A percentile compares a stretch with the other conserved stretches of the same genome.
Conservation (phyloP, 495 filamentous ascomycete genomes). For the Corynascus novoguineensis region DNA sequence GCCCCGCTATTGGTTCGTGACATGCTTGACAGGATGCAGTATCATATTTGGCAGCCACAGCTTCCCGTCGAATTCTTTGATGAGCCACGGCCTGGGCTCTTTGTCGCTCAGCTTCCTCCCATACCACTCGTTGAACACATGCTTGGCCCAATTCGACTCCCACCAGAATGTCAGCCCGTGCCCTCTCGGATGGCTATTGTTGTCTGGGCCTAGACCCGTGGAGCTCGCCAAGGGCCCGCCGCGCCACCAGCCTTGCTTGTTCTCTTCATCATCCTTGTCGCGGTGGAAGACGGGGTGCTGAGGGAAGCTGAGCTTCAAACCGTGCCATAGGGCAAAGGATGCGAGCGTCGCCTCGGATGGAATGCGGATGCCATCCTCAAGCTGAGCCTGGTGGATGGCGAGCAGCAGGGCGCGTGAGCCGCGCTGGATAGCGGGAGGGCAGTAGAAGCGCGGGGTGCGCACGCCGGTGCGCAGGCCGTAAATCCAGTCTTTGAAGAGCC, state of each 20-base stretch:
- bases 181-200: slow-evolving; percentile 21
- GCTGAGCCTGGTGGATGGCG: slow-evolving; percentile 30
- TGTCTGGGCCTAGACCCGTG: slow-evolving; percentile 25
- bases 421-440: slow-evolving; percentile 33
- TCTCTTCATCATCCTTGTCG: slow-evolving; percentile 17
- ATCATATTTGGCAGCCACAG: slow-evolving; percentile 29
- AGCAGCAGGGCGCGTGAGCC: slow-evolving; percentile 24
- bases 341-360: slow-evolving; percentile 37
- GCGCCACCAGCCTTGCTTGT: slow-evolving; percentile 30
- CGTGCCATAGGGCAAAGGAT: slow-evolving; percentile 40
- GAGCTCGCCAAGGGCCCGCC: slow-evolving; percentile 28
- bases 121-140: slow-evolving; percentile 25
- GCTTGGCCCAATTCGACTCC: slow-evolving; percentile 27
- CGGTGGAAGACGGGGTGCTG: slow-evolving; percentile 33
- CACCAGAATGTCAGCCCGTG: slow-evolving; percentile 31
- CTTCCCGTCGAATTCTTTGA: slow-evolving; percentile 22
- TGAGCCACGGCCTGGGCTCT: slow-evolving; percentile 22
- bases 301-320: slow-evolving; percentile 36
- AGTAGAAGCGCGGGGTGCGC: slow-evolving; percentile 29
- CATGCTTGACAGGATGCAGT: slow-evolving; percentile 34
- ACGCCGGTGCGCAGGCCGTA: slow-evolving; percentile 33
- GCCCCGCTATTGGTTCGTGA: not conserved
- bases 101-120: slow-evolving; percentile 14
- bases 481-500: slow-evolving; percentile 45
- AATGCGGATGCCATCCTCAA: slow-evolving; percentile 23